Base-by-base conservation (phyloP, 1,139 yeast genomes). In the Casaregolazyma suthepensis region DNA sequence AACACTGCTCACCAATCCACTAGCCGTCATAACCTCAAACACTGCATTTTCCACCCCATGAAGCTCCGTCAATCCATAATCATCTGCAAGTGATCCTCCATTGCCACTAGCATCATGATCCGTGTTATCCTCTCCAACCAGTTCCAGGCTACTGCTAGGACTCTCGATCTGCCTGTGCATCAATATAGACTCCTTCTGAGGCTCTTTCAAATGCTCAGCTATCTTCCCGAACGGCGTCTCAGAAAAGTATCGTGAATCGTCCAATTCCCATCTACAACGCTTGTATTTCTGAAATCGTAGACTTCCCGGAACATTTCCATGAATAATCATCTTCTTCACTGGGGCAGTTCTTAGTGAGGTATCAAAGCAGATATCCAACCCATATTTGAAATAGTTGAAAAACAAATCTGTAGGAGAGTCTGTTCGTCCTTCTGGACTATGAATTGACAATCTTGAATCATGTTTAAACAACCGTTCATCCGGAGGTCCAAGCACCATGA, bases 301-400 rank as follows among this genome's bases (percentile, higher is more conserved):
- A 18, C 68, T 58, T 5, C 67, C 67, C 1, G 71, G 71, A 17
- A 67, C 53, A 55, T 68, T 68, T 22, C 70, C 68, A 50, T 67
- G 71, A 3, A 67, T 35, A 15, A 67, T 59, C 10, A 67, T 46
- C 55, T 67, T 68, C 48, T 62, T 61, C 22, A 66, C 67, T 5
- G 57, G 54, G 5, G 68, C 60, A 45, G 57, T 56, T 22, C 54
- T 54, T 12, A 51, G 45, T 13, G 58, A 47, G 1, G 68, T 63
- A 45, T 61, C 66, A 52, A 68, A 67, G 51, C 69, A 63, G 15
- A 68, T 54, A 50, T 68, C 71, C 42, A 68, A 42, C 1, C 71
- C 71, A 12, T 62, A 55, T 10, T 53, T 37, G 55, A 65, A 67
- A 53, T 68, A 68, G 50, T 68, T 68, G 59, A 65, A 66, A 48